Conservation (phyloP, 768 basidiomycete genomes). For the Leccinum subtestaceum region DNA sequence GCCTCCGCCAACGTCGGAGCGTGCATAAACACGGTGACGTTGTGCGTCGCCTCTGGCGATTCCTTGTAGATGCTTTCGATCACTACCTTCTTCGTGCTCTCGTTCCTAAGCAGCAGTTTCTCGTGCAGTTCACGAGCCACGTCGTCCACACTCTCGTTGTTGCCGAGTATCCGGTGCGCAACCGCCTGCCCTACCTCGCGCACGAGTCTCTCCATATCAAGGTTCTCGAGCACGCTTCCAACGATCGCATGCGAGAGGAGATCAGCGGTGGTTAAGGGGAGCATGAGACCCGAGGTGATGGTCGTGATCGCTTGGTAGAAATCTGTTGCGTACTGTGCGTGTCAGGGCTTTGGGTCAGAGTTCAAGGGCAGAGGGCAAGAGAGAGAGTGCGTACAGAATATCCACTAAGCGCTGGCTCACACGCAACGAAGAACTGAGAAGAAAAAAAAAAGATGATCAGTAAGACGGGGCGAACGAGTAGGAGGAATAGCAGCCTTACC, state of each 20-base stretch:
- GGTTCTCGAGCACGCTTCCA: constrained; percentile 93
- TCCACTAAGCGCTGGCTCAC: constrained; percentile 92
- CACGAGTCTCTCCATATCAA: constrained; percentile 97
- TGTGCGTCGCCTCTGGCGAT: constrained; percentile 83
- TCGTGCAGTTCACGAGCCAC: constrained; percentile 94
- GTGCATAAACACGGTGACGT: constrained; percentile 80
- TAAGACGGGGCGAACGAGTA: neutral
- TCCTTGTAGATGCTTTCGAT: constrained; percentile 97
- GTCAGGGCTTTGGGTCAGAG: constrained; percentile 16
- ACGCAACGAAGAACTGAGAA: constrained; percentile 93
- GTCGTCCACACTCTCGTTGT: constrained; percentile 95
- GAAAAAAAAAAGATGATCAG: constrained; percentile 9
- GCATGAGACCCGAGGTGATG: constrained; percentile 94
- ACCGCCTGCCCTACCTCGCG: constrained; percentile 93
- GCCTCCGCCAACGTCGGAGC: constrained; percentile 71
- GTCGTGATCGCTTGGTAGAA: constrained; percentile 91
- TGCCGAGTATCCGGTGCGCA: constrained; percentile 85
- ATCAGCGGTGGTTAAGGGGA: constrained; percentile 93
- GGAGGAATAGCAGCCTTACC: constrained; percentile 43
- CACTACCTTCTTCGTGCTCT: constrained; percentile 94
- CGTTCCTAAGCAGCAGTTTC: constrained; percentile 83
- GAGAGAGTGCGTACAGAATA: constrained; percentile 61
- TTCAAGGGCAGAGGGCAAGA: constrained; percentile 17
- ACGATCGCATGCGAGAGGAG: constrained; percentile 94
- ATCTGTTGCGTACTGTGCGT: constrained; percentile 77